phyloP scores from a whole-genome alignment of 352 stramenopile species.

The Pythium phragmitis region DNA sequence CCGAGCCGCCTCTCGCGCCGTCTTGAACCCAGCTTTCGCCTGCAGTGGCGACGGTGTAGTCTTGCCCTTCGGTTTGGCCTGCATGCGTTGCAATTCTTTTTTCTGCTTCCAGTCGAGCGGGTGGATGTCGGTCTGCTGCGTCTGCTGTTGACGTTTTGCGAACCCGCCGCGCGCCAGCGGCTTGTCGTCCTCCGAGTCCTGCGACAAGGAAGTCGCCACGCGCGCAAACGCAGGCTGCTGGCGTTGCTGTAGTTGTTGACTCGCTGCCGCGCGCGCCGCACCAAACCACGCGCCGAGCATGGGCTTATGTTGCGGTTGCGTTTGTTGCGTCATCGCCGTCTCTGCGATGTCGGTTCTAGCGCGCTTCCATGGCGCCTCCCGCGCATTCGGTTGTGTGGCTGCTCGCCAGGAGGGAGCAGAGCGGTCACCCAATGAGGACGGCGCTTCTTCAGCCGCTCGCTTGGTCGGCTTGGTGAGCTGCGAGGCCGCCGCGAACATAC shows the following conservation, averaged over 20 bases:
- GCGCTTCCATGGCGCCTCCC: conserved; percentile 11
- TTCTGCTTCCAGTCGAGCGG: conserved; percentile 13
- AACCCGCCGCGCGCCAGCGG: background rate
- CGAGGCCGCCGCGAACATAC: conserved; percentile 7
- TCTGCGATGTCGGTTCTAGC: conserved; percentile 1
- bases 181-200: conserved; percentile 18
- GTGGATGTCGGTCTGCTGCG: background rate
- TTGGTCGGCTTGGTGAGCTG: conserved; percentile 10
- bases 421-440: background rate
- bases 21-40: conserved; percentile 1
- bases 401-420: background rate
- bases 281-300: conserved; percentile 21
- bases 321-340: background rate
- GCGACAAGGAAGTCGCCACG: background rate
- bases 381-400: background rate
- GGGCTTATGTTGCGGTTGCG: background rate
- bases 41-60: conserved; percentile 2
- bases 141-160: background rate
- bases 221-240: background rate
- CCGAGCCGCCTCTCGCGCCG: background rate
- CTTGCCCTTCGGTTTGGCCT: conserved; percentile 3
- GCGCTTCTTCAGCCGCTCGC: conserved; percentile 1
- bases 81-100: conserved; percentile 12
- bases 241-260: background rate
- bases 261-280: background rate